phyloP scores from a whole-genome alignment of 169 alveolate genomes.

The Plasmodium gallinaceum region DNA sequence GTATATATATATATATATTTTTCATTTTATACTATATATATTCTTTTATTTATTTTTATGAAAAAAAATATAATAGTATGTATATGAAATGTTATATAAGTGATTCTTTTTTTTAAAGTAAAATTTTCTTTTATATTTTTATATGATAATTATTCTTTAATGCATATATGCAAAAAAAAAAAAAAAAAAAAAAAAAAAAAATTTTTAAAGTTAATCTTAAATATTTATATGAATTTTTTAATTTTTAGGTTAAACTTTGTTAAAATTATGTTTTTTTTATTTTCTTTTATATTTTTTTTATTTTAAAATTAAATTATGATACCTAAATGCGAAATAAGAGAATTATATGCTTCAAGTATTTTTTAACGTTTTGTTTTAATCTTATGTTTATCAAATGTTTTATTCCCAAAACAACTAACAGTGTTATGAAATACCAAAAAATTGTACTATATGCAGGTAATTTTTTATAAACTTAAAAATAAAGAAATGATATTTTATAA shows the following conservation, averaged over 20 bases:
- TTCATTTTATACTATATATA: no score
- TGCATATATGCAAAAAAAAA: no score
- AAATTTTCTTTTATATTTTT: no score
- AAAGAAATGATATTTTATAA: neutral
- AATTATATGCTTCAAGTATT: slow-evolving; percentile 1
- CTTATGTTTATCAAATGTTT: slow-evolving; percentile 12
- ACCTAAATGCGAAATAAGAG: slow-evolving; percentile 43
- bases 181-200: no score
- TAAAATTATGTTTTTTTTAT: neutral
- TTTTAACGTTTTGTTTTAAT: slow-evolving; percentile 18
- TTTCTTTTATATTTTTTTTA: neutral
- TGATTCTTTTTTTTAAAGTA: no score
- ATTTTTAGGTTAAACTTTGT: slow-evolving; percentile 21
- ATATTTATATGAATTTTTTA: neutral
- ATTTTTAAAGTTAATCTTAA: neutral
- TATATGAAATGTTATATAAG: no score
- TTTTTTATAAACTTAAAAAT: neutral
- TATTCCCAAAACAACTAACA: neutral
- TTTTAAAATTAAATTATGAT: no score
- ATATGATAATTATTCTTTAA: no score
- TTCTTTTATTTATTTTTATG: no score
- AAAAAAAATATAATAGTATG: no score
- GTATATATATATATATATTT: no score
- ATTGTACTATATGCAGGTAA: slow-evolving; percentile 29
- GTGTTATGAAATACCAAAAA: neutral